These are phyloP conservation scores for Podila epicladia DNA, from an alignment of 192 early-diverging fungal species.

Conservation along the genomic window DNA sequence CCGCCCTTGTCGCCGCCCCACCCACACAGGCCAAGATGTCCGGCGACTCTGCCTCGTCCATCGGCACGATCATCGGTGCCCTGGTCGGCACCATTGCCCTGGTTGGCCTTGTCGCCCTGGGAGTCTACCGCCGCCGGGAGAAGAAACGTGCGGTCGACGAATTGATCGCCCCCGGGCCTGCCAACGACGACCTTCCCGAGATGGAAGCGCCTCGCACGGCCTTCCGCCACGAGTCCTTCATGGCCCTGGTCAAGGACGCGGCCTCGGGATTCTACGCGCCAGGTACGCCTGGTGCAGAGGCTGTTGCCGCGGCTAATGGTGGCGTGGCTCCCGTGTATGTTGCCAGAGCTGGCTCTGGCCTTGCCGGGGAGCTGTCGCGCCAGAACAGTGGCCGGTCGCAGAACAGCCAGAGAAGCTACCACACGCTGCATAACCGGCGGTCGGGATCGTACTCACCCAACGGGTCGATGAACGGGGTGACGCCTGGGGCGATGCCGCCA, in stretches of 20 bases:
- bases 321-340: constrained; percentile 3
- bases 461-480: constrained; percentile 19
- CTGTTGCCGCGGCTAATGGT: background rate
- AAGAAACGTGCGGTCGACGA: background rate
- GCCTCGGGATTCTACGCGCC: constrained; percentile 49
- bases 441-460: constrained; percentile 18
- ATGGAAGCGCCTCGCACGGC: constrained; percentile 47
- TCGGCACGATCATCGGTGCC: constrained; percentile 17
- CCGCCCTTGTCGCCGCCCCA: background rate
- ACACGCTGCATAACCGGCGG: constrained; percentile 20
- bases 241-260: constrained; percentile 49
- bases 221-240: constrained; percentile 49
- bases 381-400: constrained; percentile 33
- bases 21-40: constrained; percentile 14
- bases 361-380: constrained; percentile 11
- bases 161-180: background rate
- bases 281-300: constrained; percentile 9
- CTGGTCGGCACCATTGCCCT: constrained; percentile 33
- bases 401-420: constrained; percentile 21
- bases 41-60: constrained; percentile 15
- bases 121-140: constrained; percentile 36
- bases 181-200: constrained; percentile 14
- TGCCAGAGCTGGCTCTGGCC: constrained; percentile 25
- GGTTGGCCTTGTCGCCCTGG: constrained; percentile 30
- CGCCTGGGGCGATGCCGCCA: constrained; percentile 29